phyloP scores from a whole-genome alignment of 2,329 filamentous ascomycete genomes.

The Trichoderma koningii region DNA sequence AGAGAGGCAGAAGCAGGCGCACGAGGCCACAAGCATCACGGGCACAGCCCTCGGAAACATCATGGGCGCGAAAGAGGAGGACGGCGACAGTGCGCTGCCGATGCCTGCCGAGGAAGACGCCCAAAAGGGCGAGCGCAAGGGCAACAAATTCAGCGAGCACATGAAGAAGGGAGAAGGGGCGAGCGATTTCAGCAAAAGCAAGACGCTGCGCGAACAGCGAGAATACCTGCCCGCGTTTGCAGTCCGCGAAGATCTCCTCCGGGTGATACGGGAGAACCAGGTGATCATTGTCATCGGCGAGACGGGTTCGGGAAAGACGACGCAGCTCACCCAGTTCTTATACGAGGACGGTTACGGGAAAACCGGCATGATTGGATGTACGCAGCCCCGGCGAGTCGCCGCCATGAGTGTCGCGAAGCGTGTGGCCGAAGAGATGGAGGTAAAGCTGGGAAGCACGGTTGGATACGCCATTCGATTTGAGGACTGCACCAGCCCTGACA shows the following conservation, averaged over 20 bases:
- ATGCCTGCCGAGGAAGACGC: conserved; percentile 69
- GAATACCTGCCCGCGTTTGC: conserved; percentile 95
- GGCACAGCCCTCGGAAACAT: conserved; percentile 92
- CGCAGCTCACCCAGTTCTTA: conserved; percentile 93
- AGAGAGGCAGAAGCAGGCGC: conserved; percentile 89
- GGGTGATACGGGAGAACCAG: conserved; percentile 94
- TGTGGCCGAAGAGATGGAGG: conserved; percentile 98
- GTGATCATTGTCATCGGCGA: conserved; percentile 96
- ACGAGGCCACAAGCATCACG: conserved; percentile 89
- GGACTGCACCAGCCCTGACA: conserved; percentile 95
- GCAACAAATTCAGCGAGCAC: conserved; percentile 83
- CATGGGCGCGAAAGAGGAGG: conserved; percentile 92
- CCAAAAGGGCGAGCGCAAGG: conserved; percentile 52
- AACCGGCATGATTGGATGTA: conserved; percentile 89
- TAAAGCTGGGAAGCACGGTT: conserved; percentile 80
- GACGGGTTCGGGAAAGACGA: conserved; percentile 97
- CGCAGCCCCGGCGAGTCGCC: conserved; percentile 91
- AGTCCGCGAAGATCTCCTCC: conserved; percentile 86
- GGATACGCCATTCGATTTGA: conserved; percentile 98
- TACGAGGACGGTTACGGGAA: conserved; percentile 93
- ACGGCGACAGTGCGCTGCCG: conserved; percentile 85
- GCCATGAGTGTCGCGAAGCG: conserved; percentile 99
- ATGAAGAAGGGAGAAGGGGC: conserved; percentile 84
- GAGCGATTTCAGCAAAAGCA: conserved; percentile 90
- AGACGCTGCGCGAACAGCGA: conserved; percentile 85